A percentile compares a stretch with the other conserved stretches of the same genome.
phyloP scores from a whole-genome alignment of 768 basidiomycete species.

The Pluteus cervinus region DNA sequence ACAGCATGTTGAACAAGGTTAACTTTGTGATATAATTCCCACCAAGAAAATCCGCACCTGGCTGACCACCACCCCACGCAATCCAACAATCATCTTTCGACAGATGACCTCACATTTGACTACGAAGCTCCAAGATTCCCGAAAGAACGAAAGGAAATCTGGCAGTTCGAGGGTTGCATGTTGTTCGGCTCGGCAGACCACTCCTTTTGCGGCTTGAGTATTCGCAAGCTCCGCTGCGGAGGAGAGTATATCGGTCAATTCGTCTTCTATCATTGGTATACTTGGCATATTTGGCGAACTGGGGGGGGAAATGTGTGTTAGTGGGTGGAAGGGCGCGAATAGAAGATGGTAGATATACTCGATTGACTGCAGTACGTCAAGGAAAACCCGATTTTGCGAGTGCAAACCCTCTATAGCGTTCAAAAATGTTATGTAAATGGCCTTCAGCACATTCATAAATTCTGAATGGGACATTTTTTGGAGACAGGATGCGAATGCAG shows the following conservation, averaged over 20 bases:
- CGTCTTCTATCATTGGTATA: constrained; percentile 47
- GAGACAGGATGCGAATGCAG: constrained; percentile 48
- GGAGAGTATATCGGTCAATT: constrained; percentile 70
- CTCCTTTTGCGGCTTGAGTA: constrained; percentile 71
- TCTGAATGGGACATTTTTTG: constrained; percentile 62
- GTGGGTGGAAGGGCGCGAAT: constrained; percentile 1
- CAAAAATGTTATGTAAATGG: constrained; percentile 57
- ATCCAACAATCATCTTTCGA: constrained; percentile 86
- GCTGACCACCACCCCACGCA: constrained; percentile 78
- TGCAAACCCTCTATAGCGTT: constrained; percentile 66
- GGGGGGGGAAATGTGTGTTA: neutral
- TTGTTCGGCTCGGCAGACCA: constrained; percentile 71
- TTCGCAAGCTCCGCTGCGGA: constrained; percentile 85
- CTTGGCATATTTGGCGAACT: constrained; percentile 36
- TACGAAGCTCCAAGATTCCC: constrained; percentile 86
- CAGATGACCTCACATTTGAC: constrained; percentile 82
- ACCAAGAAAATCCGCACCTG: too few relatives aligned
- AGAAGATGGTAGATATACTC: constrained; percentile 16
- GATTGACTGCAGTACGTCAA: constrained; percentile 49
- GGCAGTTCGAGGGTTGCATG: constrained; percentile 67
- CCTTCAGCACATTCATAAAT: constrained; percentile 57
- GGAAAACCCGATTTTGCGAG: constrained; percentile 48
- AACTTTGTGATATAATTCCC: constrained; percentile 6
- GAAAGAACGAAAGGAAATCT: constrained; percentile 79
- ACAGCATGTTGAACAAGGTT: constrained; percentile 3